Percentiles rank a stretch among this genome's conserved stretches.
Conservation (phyloP, 108 stramenopile genomes). For the Skeletonema costatum region DNA sequence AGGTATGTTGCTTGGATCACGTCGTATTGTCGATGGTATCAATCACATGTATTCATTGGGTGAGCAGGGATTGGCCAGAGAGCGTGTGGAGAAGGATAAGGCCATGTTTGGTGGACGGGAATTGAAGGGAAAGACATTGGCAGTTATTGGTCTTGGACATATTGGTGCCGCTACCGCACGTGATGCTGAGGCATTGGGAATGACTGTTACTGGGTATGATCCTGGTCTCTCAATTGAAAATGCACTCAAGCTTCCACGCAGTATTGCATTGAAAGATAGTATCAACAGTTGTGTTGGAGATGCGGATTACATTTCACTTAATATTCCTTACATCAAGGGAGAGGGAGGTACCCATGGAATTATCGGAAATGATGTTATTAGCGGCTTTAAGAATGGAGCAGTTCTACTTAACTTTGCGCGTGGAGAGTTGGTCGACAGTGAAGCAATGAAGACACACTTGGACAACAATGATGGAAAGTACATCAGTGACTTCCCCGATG, state of each 20-base stretch:
- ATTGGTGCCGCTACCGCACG: conserved; percentile 94
- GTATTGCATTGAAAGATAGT: conserved; percentile 65
- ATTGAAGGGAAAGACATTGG: conserved; percentile 91
- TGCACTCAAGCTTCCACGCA: conserved; percentile 80
- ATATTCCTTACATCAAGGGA: conserved; percentile 95
- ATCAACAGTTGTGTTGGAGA: conserved; percentile 75
- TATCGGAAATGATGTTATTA: conserved; percentile 76
- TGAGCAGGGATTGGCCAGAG: conserved; percentile 76
- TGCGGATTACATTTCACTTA: conserved; percentile 93
- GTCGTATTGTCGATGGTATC: conserved; percentile 87
- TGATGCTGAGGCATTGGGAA: conserved; percentile 85
- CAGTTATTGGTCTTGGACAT: conserved; percentile 93
- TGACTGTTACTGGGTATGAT: conserved; percentile 92
- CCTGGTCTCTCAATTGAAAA: conserved; percentile 90
- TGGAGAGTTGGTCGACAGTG: conserved; percentile 93
- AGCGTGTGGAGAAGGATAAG: conserved; percentile 94
- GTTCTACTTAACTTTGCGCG: conserved; percentile 94
- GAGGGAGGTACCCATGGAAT: conserved; percentile 91
- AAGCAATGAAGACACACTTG: conserved; percentile 86
- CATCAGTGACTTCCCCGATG: conserved; percentile 89
- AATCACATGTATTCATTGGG: conserved; percentile 88
- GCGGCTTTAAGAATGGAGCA: conserved; percentile 81
- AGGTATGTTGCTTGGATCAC: conserved; percentile 80
- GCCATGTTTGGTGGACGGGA: conserved; percentile 94
- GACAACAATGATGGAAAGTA: conserved; percentile 81